Percentiles rank a stretch among this genome's conserved stretches.
phyloP scores from a whole-genome alignment of 192 early-diverging fungal species.

The Dispira parvispora region DNA sequence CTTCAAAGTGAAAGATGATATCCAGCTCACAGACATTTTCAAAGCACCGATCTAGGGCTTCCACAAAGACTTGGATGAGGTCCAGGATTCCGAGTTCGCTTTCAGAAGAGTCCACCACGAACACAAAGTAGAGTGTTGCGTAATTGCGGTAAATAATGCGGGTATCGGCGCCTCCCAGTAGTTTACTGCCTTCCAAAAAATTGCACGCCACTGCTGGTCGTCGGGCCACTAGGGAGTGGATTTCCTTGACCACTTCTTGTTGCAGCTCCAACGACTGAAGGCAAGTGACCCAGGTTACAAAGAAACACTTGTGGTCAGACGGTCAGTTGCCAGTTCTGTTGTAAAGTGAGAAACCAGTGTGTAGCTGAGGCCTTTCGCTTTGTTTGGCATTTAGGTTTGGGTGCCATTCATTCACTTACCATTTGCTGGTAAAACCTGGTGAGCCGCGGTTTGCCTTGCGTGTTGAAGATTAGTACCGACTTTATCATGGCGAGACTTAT shows the following conservation, averaged over 20 bases:
- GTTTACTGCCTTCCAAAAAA: constrained; percentile 70
- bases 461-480: constrained; percentile 99
- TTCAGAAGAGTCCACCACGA: constrained; percentile 91
- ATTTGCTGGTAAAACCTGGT: constrained; percentile 90
- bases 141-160: constrained; percentile 93
- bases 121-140: constrained; percentile 96
- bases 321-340: background rate
- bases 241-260: constrained; percentile 76
- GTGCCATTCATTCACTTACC: constrained; percentile 23
- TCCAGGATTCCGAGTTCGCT: constrained; percentile 93
- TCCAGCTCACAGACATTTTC: constrained; percentile 96
- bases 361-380: background rate
- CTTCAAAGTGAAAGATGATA: constrained; percentile 86
- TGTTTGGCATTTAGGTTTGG: background rate
- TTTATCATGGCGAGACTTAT: constrained; percentile 47
- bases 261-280: constrained; percentile 61
- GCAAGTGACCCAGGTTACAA: background rate
- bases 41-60: constrained; percentile 81
- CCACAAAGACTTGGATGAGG: constrained; percentile 95
- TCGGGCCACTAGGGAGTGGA: constrained; percentile 67
- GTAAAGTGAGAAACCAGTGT: background rate
- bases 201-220: constrained; percentile 82
- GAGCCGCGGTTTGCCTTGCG: constrained; percentile 85
- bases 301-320: background rate
- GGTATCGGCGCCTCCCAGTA: constrained; percentile 66